Percentiles rank a stretch among this genome's conserved stretches.
Conservation (phyloP, 2,329 filamentous ascomycete species). For the Pezicula rhizophila region DNA sequence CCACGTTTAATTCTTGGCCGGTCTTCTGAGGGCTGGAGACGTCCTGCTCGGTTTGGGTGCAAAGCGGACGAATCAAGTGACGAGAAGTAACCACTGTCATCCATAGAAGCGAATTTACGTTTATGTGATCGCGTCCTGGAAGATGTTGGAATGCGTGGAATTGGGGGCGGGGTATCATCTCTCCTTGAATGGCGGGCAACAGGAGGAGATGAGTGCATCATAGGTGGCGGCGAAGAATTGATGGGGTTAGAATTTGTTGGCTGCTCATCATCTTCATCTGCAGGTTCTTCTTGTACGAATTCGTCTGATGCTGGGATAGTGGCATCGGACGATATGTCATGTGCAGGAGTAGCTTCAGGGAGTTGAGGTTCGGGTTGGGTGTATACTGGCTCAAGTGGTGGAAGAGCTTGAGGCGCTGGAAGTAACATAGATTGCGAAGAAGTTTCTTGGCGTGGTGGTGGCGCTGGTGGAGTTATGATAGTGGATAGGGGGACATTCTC, state of each 20-base stretch:
- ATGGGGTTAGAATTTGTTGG: constrained; percentile 35
- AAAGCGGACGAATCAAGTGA: constrained; percentile 87
- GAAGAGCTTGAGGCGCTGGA: constrained; percentile 17
- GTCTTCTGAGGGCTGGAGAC: constrained; percentile 72
- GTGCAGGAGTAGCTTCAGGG: constrained; percentile 7
- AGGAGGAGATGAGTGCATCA: constrained; percentile 88
- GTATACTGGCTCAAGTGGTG: constrained; percentile 15
- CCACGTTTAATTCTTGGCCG: constrained; percentile 80
- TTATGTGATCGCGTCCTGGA: constrained; percentile 63
- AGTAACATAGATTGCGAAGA: constrained; percentile 14
- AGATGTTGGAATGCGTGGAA: constrained; percentile 52
- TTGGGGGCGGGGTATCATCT: constrained; percentile 71
- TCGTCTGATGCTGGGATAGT: constrained; percentile 69
- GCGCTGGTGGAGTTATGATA: constrained; percentile 3
- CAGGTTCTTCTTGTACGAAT: constrained; percentile 35
- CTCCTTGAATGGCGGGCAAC: constrained; percentile 53
- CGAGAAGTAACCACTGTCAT: constrained; percentile 95
- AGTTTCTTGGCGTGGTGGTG: constrained; percentile 13
- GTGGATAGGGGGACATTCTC: constrained; percentile 39
- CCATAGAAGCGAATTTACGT: constrained; percentile 73
- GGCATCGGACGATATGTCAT: constrained; percentile 68
- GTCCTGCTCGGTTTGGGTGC: constrained; percentile 58
- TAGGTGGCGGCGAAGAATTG: constrained; percentile 62
- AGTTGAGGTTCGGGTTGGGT: constrained; percentile 15
- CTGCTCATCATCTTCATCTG: constrained; percentile 39